Evolutionary conservation across 495 filamentous ascomycete species (phyloP).

Genomic region (Penicillium silybi): DNA sequence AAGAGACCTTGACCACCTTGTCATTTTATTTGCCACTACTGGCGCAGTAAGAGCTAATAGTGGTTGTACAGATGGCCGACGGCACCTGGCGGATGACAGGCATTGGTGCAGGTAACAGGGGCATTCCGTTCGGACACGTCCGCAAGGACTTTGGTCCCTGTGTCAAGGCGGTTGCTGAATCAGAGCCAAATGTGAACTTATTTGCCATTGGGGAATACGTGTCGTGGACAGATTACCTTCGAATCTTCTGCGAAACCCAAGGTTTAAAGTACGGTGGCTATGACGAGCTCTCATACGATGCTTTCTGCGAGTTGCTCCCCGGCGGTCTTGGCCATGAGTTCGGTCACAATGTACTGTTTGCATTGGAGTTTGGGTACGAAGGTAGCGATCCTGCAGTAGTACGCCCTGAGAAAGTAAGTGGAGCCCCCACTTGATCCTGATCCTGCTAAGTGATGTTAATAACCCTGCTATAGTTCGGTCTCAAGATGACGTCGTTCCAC

Average conservation of each 20-base stretch:
- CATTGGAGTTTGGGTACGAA: not conserved
- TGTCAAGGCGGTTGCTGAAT: slow-evolving; percentile 4
- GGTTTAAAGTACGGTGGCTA: slow-evolving; percentile 2
- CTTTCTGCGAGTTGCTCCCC: slow-evolving; percentile 1
- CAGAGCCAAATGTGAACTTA: slow-evolving; percentile 2
- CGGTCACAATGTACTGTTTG: slow-evolving; percentile 4
- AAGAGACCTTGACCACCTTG: too few relatives aligned
- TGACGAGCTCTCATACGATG: slow-evolving; percentile 2
- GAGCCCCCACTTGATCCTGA: not conserved
- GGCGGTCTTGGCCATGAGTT: slow-evolving; percentile 2
- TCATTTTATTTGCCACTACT: too few relatives aligned
- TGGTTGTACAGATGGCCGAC: not conserved
- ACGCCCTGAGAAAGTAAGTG: too few relatives aligned
- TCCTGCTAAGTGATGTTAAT: not conserved
- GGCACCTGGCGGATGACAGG: not conserved
- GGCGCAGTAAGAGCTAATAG: too few relatives aligned
- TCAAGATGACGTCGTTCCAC: slow-evolving; percentile 4
- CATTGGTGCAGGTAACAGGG: not conserved
- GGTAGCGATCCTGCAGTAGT: too few relatives aligned
- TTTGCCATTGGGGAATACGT: slow-evolving; percentile 5
- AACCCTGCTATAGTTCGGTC: slow-evolving; percentile 1
- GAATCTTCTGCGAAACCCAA: slow-evolving; percentile 4
- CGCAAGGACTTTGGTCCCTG: slow-evolving; percentile 3
- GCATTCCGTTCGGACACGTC: slow-evolving; percentile 4
- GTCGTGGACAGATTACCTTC: slow-evolving; percentile 2